phyloP scores from a whole-genome alignment of 2,329 filamentous ascomycete species.

The Colletotrichum sp. region DNA sequence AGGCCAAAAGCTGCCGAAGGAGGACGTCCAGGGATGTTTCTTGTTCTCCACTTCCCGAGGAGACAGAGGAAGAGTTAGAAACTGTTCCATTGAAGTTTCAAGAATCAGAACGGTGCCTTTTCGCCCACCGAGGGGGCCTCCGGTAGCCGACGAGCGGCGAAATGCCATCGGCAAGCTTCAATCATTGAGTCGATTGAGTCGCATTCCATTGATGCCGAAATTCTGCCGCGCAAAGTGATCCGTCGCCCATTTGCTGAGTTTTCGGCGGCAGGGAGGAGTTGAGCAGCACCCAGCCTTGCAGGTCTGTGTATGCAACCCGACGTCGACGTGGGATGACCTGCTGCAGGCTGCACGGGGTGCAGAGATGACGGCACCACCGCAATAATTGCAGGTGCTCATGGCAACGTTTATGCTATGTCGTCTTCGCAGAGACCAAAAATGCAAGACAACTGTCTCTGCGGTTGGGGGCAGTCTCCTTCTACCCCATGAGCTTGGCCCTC shows the following conservation, averaged over 20 bases:
- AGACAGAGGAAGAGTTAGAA: constrained; percentile 10
- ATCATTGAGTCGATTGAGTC: not conserved
- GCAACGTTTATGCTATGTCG: not conserved
- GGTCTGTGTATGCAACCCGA: not conserved
- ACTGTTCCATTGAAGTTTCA: constrained; percentile 23
- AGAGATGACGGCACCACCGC: constrained; percentile 7
- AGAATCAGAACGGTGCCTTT: constrained; percentile 6
- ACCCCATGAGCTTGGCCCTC: not conserved
- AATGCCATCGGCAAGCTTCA: constrained; percentile 8
- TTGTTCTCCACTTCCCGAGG: constrained; percentile 10
- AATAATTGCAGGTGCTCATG: not conserved
- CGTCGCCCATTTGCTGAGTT: not conserved
- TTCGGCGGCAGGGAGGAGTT: not conserved
- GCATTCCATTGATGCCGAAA: not conserved
- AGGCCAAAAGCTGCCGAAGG: not conserved
- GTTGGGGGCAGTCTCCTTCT: not conserved
- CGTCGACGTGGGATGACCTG: constrained; percentile 5
- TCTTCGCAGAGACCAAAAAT: not conserved
- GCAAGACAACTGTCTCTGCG: not conserved
- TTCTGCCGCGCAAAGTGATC: not conserved
- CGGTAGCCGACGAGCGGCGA: not conserved
- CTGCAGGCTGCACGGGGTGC: constrained; percentile 10
- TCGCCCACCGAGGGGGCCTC: not conserved
- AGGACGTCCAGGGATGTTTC: constrained; percentile 14
- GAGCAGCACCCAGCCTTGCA: not conserved